These are phyloP conservation scores for Phylloporus sp. DNA, from an alignment of 768 basidiomycete genomes.

Conservation along the genomic window DNA sequence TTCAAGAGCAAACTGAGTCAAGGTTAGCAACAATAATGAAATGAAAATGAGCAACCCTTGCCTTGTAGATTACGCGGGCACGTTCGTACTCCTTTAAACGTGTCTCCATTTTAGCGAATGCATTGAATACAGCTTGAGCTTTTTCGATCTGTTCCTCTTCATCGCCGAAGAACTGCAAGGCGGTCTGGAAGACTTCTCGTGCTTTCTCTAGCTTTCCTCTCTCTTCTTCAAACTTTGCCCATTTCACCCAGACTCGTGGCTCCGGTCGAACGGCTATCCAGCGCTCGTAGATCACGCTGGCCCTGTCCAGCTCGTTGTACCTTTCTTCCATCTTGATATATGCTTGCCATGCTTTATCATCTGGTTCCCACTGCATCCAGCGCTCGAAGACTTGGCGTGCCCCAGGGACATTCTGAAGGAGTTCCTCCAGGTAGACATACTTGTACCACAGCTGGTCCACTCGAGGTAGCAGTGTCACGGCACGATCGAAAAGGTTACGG, in stretches of 20 bases:
- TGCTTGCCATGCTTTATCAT: constrained; percentile 99
- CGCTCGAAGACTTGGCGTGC: constrained; percentile 97
- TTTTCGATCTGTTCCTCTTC: constrained; percentile 84
- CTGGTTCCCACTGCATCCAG: constrained; percentile 99
- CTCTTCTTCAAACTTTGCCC: constrained; percentile 86
- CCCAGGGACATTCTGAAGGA: constrained; percentile 92
- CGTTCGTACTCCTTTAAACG: constrained; percentile 95
- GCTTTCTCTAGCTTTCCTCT: constrained; percentile 61
- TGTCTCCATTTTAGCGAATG: constrained; percentile 97
- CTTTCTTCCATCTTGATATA: constrained; percentile 97
- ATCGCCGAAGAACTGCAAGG: constrained; percentile 85
- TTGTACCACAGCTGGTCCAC: constrained; percentile 99
- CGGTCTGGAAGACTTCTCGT: constrained; percentile 85
- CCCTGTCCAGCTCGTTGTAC: constrained; percentile 87
- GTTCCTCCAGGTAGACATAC: constrained; percentile 96
- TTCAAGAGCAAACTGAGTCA: constrained; percentile 81
- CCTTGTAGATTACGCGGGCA: constrained; percentile 96
- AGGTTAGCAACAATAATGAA: neutral
- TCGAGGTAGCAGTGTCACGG: constrained; percentile 92
- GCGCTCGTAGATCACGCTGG: constrained; percentile 88
- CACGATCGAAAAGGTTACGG: constrained; percentile 94
- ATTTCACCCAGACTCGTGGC: constrained; percentile 78
- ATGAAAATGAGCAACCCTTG: constrained; percentile 21
- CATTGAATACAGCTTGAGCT: constrained; percentile 85
- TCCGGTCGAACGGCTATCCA: constrained; percentile 77